These are phyloP conservation scores for Uncinocarpus reesii DNA, from an alignment of 2,329 filamentous ascomycete genomes.

Conservation along the genomic window DNA sequence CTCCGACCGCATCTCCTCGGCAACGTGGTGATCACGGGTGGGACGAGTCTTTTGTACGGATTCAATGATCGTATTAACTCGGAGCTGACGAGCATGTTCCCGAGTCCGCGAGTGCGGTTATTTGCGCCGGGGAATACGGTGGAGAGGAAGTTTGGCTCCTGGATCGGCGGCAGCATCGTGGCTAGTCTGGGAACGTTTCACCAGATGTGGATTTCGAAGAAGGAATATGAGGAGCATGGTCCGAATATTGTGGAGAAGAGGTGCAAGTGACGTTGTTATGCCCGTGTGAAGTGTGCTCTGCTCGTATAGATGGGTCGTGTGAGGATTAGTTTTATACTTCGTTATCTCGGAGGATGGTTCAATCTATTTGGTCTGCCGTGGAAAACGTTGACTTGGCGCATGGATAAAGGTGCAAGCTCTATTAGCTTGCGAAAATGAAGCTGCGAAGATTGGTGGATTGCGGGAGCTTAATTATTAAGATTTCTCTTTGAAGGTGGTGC, in stretches of 20 bases:
- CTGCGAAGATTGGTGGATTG: no score
- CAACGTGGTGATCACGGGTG: slow-evolving; percentile 89
- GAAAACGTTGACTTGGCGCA: no score
- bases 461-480: no score
- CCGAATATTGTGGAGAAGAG: slow-evolving; percentile 85
- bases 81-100: slow-evolving; percentile 72
- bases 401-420: no score
- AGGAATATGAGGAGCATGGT: slow-evolving; percentile 96
- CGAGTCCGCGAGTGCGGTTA: slow-evolving; percentile 75
- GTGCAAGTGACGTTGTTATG: slow-evolving; percentile 57
- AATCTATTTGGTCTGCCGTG: no score
- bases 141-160: slow-evolving; percentile 83
- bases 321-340: not conserved
- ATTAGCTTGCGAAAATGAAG: no score
- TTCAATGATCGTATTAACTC: slow-evolving; percentile 83
- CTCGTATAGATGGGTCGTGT: not conserved
- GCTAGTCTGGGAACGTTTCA: slow-evolving; percentile 95
- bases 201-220: slow-evolving; percentile 97
- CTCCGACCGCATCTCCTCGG: slow-evolving; percentile 69
- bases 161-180: slow-evolving; percentile 94
- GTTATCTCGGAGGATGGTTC: no score
- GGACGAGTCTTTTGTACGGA: slow-evolving; percentile 74
- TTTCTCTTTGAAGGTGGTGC: no score
- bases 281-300: not conserved
- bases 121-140: slow-evolving; percentile 76